Evolutionary conservation across 2,329 filamentous ascomycete genomes (phyloP).

Genomic region (Purpureocillium lavendulum): DNA sequence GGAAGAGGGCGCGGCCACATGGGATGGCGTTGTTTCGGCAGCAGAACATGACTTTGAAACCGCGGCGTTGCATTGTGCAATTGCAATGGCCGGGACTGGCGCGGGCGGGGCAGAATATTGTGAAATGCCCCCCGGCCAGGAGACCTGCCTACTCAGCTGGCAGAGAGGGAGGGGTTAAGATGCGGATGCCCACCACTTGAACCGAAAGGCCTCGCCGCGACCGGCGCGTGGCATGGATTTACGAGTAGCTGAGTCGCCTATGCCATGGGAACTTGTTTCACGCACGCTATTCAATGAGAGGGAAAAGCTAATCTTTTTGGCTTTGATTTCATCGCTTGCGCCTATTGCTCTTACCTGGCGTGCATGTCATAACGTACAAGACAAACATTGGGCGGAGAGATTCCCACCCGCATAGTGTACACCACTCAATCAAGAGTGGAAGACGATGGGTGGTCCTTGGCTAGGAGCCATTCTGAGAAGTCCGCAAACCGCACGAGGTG

Average conservation of each 20-base stretch:
- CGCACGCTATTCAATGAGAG: too few species aligned
- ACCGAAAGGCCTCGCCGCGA: too few species aligned
- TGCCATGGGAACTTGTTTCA: too few species aligned
- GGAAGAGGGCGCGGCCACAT: too few species aligned
- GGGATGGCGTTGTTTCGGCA: too few species aligned
- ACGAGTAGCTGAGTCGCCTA: too few species aligned
- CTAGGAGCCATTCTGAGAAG: too few species aligned
- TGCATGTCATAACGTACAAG: neutral
- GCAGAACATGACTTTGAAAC: neutral
- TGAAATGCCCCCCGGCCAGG: conserved; percentile 40
- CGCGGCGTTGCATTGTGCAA: neutral
- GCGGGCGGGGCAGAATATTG: conserved; percentile 48
- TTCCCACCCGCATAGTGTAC: too few species aligned
- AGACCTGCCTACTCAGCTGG: neutral
- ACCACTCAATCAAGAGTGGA: neutral
- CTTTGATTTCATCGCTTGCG: neutral
- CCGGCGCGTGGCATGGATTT: too few species aligned
- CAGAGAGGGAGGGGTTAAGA: neutral
- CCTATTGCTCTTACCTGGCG: neutral
- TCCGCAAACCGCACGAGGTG: too few species aligned
- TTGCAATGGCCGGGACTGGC: conserved; percentile 1
- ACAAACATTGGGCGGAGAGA: neutral
- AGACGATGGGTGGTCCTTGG: too few species aligned
- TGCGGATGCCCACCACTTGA: neutral
- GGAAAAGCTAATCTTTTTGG: neutral